These are phyloP conservation scores for Leishmania major DNA, from an alignment of 208 protist genomes.

Conservation along the genomic window DNA sequence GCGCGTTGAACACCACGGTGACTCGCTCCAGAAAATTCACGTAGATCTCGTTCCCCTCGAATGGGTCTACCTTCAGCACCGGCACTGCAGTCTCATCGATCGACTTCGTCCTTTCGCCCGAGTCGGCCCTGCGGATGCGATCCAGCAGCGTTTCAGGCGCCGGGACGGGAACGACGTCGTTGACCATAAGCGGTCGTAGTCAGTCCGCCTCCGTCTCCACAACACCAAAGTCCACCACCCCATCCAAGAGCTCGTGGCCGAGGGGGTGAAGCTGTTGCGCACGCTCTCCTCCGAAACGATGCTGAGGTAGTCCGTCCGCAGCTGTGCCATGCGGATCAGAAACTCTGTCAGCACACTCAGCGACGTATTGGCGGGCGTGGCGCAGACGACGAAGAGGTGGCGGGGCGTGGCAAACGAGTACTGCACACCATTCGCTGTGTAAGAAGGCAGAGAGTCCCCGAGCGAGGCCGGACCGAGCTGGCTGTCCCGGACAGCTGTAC, in stretches of 20 bases:
- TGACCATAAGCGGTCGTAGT: conserved; percentile 83
- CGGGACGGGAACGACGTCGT: conserved; percentile 28
- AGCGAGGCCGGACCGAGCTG: conserved; percentile 43
- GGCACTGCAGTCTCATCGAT: conserved; percentile 42
- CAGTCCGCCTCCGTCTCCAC: conserved; percentile 67
- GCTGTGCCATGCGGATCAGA: conserved; percentile 56
- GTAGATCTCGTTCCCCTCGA: conserved; percentile 87
- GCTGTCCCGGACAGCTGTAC: conserved; percentile 62
- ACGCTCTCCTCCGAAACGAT: conserved; percentile 88
- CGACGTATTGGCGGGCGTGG: conserved; percentile 75
- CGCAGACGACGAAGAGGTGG: conserved; percentile 85
- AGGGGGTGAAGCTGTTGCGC: conserved; percentile 88
- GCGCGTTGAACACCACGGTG: conserved; percentile 68
- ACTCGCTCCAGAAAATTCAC: conserved; percentile 91
- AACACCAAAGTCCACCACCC: conserved; percentile 89
- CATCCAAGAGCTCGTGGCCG: conserved; percentile 94
- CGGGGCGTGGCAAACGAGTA: conserved; percentile 77
- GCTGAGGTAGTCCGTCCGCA: conserved; percentile 90
- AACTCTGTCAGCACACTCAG: conserved; percentile 77
- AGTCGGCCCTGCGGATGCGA: conserved; percentile 31
- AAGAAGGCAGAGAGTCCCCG: conserved; percentile 64
- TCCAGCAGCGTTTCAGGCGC: conserved; percentile 37
- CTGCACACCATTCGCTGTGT: conserved; percentile 74
- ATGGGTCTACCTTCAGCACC: conserved; percentile 35
- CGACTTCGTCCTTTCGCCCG: conserved; percentile 37